Percentiles rank a stretch among this genome's conserved stretches.
Conservation (phyloP, 2,329 filamentous ascomycete genomes). For the Tothia fuscella region DNA sequence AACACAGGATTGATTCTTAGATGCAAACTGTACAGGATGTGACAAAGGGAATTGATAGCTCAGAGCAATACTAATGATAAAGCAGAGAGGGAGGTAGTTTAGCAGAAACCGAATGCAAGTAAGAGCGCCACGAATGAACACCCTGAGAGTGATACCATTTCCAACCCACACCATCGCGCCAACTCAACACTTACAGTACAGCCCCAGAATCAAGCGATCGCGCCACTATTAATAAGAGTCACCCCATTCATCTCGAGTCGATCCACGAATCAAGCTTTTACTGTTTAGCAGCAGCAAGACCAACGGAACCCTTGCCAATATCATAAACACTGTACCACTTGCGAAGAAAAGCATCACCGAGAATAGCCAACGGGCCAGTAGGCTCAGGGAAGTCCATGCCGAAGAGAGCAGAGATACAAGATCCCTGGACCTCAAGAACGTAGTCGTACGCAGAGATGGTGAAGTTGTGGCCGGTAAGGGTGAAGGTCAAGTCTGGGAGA, state of each 20-base stretch:
- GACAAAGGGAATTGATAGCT: too few species aligned
- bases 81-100: too few species aligned
- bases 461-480: slow-evolving; percentile 83
- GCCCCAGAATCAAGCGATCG: too few species aligned
- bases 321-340: slow-evolving; percentile 96
- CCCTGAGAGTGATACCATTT: too few species aligned
- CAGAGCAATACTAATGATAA: too few species aligned
- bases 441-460: slow-evolving; percentile 82
- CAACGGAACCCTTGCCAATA: slow-evolving; percentile 76
- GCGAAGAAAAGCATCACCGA: slow-evolving; percentile 74
- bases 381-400: slow-evolving; percentile 79
- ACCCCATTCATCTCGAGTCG: not conserved
- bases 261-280: not conserved
- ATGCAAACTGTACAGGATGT: too few species aligned
- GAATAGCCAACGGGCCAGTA: slow-evolving; percentile 82
- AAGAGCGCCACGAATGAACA: too few species aligned
- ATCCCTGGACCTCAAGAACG: slow-evolving; percentile 87
- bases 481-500: slow-evolving; percentile 87
- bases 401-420: slow-evolving; percentile 95
- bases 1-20: too few species aligned
- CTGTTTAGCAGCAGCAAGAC: slow-evolving; percentile 74
- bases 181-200: too few species aligned
- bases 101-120: too few species aligned
- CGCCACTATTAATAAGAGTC: too few species aligned
- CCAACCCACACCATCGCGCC: too few species aligned